A percentile compares a stretch with the other conserved stretches of the same genome.
Evolutionary conservation across 805 yeast species (phyloP).

Genomic region (Starmerella scarabaei): DNA sequence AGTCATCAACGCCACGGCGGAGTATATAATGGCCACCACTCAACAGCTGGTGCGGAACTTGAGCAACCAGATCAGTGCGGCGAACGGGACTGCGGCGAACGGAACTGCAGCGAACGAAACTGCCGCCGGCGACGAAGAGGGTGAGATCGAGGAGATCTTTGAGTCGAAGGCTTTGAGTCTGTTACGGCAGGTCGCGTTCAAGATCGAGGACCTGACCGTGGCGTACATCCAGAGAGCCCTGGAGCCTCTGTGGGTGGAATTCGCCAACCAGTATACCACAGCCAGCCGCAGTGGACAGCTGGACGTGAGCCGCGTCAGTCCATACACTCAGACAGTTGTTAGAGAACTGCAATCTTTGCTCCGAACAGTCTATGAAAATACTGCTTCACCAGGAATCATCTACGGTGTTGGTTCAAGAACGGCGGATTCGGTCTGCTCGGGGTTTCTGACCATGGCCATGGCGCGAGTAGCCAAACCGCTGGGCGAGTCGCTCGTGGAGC

Average conservation of each 20-base stretch:
- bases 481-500: constrained; percentile 64
- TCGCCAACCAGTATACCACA: constrained; percentile 34
- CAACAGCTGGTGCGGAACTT: constrained; percentile 54
- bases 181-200: constrained; percentile 12
- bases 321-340: constrained; percentile 22
- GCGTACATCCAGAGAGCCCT: constrained; percentile 47
- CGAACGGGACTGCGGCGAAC: background rate
- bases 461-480: constrained; percentile 47
- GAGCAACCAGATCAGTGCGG: background rate
- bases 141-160: constrained; percentile 7
- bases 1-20: constrained; percentile 73
- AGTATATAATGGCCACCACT: constrained; percentile 69
- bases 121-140: background rate
- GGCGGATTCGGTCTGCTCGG: constrained; percentile 47
- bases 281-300: background rate
- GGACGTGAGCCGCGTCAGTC: constrained; percentile 16
- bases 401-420: constrained; percentile 50
- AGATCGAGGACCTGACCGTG: constrained; percentile 32
- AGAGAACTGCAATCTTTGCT: constrained; percentile 33
- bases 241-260: constrained; percentile 69
- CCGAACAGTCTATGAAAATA: constrained; percentile 35
- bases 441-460: constrained; percentile 42
- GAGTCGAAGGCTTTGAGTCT: constrained; percentile 10
- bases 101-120: background rate
- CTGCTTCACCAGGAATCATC: constrained; percentile 37